Evolutionary conservation across 2,329 filamentous ascomycete species (phyloP), one percentile per base, ranked within the genome.

Genomic region (Periconia macrospinosa): DNA sequence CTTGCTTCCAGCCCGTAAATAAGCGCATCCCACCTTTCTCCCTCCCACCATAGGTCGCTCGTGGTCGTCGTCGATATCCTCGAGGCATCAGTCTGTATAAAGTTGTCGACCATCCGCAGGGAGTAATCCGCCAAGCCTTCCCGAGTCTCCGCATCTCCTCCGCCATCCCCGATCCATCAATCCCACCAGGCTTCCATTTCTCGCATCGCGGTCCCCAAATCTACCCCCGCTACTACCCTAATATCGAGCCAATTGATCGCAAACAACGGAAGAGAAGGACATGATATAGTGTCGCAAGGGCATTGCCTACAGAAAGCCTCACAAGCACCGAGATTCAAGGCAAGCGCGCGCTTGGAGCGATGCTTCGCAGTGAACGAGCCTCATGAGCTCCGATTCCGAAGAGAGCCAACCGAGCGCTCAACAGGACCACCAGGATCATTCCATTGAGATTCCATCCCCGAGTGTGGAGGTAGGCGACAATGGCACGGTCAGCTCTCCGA

Each of bases 381-480:
- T 79, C 79, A 90, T 90, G 87, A 89, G 85, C 85, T 86, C 83
- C 79, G 83, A 80, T 80, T 81, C 80, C 75, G 80, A 80, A 79
- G 83, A 82, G 79, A 83, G 77, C 75, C 79, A 84, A 73, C 81
- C 81, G 75, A 83, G 83, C 78, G 83, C 78, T 77, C 78, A 78
- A 72, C 80, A 85, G 70, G 79, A 82, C 68, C 76, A 81, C 71
- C 67, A 75, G 15, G 33, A 37, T n/a, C 5, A 37, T 37, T 3
- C 6, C 11, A 10, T 13, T 10, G 33, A 37, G 5, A 10, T 37
- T 37, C 6, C 33, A 37, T 37, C 33, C 5, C 33, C 33, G 11
- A 37, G 33, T n/a, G 33, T 37, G 11, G 33, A 37, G 33, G 11
- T 37, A 37, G 33, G 15, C 33, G 33, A 14, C 11, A n/a, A 5